Base-by-base conservation (phyloP, 1,139 yeast genomes). In the Debaryomyces nepalensis region DNA sequence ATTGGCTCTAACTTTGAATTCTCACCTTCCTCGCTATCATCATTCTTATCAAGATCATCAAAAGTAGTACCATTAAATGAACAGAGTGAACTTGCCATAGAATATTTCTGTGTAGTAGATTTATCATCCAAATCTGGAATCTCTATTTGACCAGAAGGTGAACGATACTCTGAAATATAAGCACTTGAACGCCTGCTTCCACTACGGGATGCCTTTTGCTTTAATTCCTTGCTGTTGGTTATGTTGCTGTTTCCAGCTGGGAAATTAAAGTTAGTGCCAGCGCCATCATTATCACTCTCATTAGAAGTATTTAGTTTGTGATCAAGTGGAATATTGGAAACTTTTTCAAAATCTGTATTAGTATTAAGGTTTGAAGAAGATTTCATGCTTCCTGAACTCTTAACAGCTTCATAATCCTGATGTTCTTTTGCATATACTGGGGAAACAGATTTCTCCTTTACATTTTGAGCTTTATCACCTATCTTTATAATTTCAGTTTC, bases 81-180 rank as follows among this genome's bases (percentile, higher is more conserved):
- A 26, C 57, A 48, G 6, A 49, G 46, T 2, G 67, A 50, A 37
- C 39, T 56, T 26, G 45, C 49, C 8, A 57, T 54, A 2, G 66
- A 54, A 41, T 53, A 63, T 5, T 61, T 53, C 12, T 53, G 54
- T 16, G 46, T 39, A 14, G 53, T 45, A 6, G 53, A 47, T 5
- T 58, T 56, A 41, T 62, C 64, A 39, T 60, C 54, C 27, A 70
- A 59, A 38, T 71, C 72, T 0, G 79, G 78, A 18, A 73, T 73
- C 45, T 71, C 75, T 24, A 73, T 73, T 44, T 71, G 75, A 2
- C 77, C 77, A 26, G 57, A 42, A 3, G 51, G 48, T 1, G 69
- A 59, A 26, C 58, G 49, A 43, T 55, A 64, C 40, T 68, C 65
- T 38, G 46, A 41, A 37, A 66, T 54, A 1, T 68, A 54, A 37